Percentiles rank a stretch among this genome's conserved stretches.
Evolutionary conservation across 106 monocot species (phyloP).

Genomic region (Alisma plantagoaquatica): DNA sequence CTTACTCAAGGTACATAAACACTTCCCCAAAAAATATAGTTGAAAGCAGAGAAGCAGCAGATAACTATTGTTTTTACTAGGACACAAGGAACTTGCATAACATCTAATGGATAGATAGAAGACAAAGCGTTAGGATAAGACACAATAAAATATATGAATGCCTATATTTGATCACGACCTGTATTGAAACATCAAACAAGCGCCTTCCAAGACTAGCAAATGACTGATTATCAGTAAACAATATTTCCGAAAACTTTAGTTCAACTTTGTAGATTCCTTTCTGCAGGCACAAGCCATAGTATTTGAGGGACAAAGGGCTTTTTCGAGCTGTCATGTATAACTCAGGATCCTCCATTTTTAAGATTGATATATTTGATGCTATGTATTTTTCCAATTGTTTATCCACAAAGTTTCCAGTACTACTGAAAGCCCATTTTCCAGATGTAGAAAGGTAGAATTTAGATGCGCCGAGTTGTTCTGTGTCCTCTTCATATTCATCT

Average conservation of each 20-base stretch:
- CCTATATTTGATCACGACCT: too few species aligned
- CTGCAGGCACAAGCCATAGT: slow-evolving; percentile 23
- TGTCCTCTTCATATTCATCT: slow-evolving; percentile 5
- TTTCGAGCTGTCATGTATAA: slow-evolving; percentile 14
- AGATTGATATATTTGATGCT: neutral
- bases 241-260: slow-evolving; percentile 24
- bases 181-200: slow-evolving; percentile 17
- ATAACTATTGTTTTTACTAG: too few species aligned
- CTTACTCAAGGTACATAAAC: too few species aligned
- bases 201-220: slow-evolving; percentile 12
- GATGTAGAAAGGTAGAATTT: neutral
- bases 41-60: too few species aligned
- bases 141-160: too few species aligned
- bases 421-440: slow-evolving; percentile 21
- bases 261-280: slow-evolving; percentile 17
- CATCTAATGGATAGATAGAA: too few species aligned
- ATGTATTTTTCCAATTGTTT: neutral
- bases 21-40: too few species aligned
- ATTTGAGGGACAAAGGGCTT: slow-evolving; percentile 10
- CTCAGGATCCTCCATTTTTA: slow-evolving; percentile 2
- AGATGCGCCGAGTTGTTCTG: neutral
- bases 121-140: too few species aligned
- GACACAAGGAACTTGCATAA: too few species aligned
- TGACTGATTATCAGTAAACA: slow-evolving; percentile 13
- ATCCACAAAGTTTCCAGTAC: slow-evolving; percentile 14